Conservation (phyloP, 2,329 filamentous ascomycete species). For the Plenodomus lindquistii region DNA sequence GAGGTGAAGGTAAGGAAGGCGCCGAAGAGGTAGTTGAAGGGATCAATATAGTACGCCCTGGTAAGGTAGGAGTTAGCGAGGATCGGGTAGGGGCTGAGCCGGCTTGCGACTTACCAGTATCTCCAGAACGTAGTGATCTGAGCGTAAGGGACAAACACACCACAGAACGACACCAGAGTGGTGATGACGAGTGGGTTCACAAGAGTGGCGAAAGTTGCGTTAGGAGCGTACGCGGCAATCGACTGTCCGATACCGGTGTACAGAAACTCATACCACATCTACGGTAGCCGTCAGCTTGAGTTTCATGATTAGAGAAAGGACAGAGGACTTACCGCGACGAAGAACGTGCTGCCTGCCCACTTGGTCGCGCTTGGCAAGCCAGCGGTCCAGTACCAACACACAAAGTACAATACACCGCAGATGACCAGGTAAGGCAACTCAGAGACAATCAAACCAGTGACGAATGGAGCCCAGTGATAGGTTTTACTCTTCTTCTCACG, state of each 20-base stretch:
- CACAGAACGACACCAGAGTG: slow-evolving; percentile 22
- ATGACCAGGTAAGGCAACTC: slow-evolving; percentile 68
- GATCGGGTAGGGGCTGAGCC: no score
- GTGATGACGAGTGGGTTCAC: slow-evolving; percentile 17
- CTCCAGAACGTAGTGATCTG: slow-evolving; percentile 71
- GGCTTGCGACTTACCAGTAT: slow-evolving; percentile 30
- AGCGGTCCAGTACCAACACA: slow-evolving; percentile 65
- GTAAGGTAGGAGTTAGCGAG: neutral
- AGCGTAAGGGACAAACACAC: slow-evolving; percentile 65
- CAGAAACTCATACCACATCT: slow-evolving; percentile 59
- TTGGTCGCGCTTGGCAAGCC: slow-evolving; percentile 35
- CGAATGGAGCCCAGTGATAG: slow-evolving; percentile 73
- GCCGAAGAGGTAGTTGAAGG: slow-evolving; percentile 47
- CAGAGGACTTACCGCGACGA: slow-evolving; percentile 24
- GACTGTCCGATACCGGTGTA: slow-evolving; percentile 59
- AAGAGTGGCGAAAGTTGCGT: slow-evolving; percentile 58
- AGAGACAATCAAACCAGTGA: slow-evolving; percentile 68
- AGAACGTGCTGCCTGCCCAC: slow-evolving; percentile 57
- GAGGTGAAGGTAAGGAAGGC: slow-evolving; percentile 44
- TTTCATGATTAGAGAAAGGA: neutral
- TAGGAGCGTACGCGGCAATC: slow-evolving; percentile 49
- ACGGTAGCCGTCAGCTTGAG: slow-evolving; percentile 52
- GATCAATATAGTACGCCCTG: slow-evolving; percentile 41
- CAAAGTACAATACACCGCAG: slow-evolving; percentile 64
- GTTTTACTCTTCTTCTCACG: slow-evolving; percentile 65